A percentile compares a stretch with the other conserved stretches of the same genome.
Evolutionary conservation across 2,329 filamentous ascomycete species (phyloP).

Genomic region (Fusarium udum): DNA sequence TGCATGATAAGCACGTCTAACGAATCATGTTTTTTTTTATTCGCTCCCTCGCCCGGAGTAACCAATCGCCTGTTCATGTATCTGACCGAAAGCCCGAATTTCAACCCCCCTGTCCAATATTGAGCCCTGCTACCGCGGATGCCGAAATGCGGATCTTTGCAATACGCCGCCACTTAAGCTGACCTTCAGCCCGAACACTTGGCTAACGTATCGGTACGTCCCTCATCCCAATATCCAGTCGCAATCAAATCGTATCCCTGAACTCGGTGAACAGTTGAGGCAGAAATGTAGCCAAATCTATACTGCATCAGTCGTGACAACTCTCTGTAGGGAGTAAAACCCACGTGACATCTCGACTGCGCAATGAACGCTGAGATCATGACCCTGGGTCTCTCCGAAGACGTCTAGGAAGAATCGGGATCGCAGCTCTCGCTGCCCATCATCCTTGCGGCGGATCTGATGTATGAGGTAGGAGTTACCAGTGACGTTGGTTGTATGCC

Average conservation of each 20-base stretch:
- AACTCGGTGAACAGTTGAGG: not conserved
- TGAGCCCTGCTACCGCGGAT: not conserved
- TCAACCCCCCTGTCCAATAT: not conserved
- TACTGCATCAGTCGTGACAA: not conserved
- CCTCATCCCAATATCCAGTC: too few relatives aligned
- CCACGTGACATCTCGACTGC: not conserved
- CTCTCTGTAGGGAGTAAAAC: not conserved
- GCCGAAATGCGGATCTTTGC: not conserved
- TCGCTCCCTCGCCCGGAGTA: not conserved
- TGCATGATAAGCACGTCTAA: not conserved
- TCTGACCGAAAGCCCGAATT: not conserved
- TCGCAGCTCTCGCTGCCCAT: not conserved
- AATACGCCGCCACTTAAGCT: not conserved
- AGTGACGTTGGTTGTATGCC: not conserved
- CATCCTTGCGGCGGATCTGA: not conserved
- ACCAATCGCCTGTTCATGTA: not conserved
- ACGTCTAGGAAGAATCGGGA: not conserved
- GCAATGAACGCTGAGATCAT: not conserved
- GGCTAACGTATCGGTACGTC: too few relatives aligned
- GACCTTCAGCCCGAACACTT: not conserved
- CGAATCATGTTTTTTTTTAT: not conserved
- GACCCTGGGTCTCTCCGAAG: not conserved
- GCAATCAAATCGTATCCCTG: not conserved
- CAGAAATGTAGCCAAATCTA: not conserved
- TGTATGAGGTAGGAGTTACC: not conserved